Percentiles rank a stretch among this genome's conserved stretches.
phyloP scores from a whole-genome alignment of 306 rosid genomes.

The Cajanus cajan region DNA sequence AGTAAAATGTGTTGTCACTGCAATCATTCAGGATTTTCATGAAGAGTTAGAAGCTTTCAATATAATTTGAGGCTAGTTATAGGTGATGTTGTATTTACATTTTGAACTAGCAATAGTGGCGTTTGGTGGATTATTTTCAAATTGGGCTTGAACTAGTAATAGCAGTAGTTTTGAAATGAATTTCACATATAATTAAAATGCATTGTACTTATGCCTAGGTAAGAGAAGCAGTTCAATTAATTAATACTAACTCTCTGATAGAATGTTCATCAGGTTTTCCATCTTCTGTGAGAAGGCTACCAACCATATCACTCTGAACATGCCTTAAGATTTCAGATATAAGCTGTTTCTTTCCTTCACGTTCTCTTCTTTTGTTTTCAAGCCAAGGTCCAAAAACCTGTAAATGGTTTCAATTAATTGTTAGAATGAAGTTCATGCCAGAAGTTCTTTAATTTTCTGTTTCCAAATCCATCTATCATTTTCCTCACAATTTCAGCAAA shows the following conservation, averaged over 20 bases:
- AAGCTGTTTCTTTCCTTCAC: constrained; percentile 32
- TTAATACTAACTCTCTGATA: constrained; percentile 29
- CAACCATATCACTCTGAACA: constrained; percentile 35
- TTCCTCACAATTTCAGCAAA: not conserved
- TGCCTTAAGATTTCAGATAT: constrained; percentile 32
- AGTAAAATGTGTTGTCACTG: not conserved
- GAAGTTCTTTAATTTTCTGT: not conserved
- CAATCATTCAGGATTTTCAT: not conserved
- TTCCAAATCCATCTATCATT: not conserved
- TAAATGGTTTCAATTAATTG: not conserved
- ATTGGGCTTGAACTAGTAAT: not conserved
- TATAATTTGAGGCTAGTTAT: not conserved
- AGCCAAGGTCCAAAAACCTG: constrained; percentile 59
- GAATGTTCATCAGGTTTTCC: constrained; percentile 32
- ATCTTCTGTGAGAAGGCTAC: constrained; percentile 30
- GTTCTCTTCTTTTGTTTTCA: constrained; percentile 35
- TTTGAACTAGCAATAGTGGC: not conserved
- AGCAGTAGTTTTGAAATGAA: not conserved
- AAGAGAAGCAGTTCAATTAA: constrained; percentile 11
- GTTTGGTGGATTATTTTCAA: no score
- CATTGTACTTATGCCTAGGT: not conserved
- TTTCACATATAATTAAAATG: not conserved
- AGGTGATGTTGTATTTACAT: not conserved
- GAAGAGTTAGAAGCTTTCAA: not conserved
- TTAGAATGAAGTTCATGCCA: not conserved